Evolutionary conservation across 768 basidiomycete species (phyloP), one percentile per base, ranked within the genome.

Genomic region (Boletus eberwhitei): DNA sequence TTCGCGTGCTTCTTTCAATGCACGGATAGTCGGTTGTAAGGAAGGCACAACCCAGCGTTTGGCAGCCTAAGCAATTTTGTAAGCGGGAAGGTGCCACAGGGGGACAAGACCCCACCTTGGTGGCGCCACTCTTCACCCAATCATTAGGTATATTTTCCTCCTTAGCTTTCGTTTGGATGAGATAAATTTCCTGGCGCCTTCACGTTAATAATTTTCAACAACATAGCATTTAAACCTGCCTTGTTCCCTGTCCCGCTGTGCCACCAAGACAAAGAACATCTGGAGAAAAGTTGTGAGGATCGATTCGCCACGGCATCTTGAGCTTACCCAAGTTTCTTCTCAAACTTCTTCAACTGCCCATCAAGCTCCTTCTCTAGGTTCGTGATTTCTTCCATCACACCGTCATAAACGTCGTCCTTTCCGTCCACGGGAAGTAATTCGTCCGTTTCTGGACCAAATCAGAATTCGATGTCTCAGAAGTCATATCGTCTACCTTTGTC

Each of bases 1-100:
- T 72, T 99, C 97, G 39, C 92, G 84, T 4, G 93, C 94, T 73
- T 99, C 97, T 72, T 98, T 98, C 32, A 97, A 78, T 53, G 83
- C 73, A 19, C 92, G 85, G 48, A 98, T 82, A 31, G 84, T 84
- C 5, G 79, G 63, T 53, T 84, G 82, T 3, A 93, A 79, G 24
- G 87, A 78, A 1, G 87, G 86, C 6, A 93, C 87, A 6, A 84
- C 75, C 77, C 87, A 99, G 21, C 97, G 88, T 14, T 77, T 78
- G 61, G 80, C 81, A 26, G 83, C 81, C 89, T 96, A 64, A 7
- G 19, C 19, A 29, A 19, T 7, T 46, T 19, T 21, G 44, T 53
- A 17, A 52, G 49, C 12, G 8, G 34, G 22, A 36, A 44, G 22
- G 45, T 22, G 17, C 43, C 22, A 41, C 11, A 13, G 9, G 2